These are phyloP conservation scores for Bromus sterilis DNA, from an alignment of 176 grass and related monocot genomes.

Conservation along the genomic window DNA sequence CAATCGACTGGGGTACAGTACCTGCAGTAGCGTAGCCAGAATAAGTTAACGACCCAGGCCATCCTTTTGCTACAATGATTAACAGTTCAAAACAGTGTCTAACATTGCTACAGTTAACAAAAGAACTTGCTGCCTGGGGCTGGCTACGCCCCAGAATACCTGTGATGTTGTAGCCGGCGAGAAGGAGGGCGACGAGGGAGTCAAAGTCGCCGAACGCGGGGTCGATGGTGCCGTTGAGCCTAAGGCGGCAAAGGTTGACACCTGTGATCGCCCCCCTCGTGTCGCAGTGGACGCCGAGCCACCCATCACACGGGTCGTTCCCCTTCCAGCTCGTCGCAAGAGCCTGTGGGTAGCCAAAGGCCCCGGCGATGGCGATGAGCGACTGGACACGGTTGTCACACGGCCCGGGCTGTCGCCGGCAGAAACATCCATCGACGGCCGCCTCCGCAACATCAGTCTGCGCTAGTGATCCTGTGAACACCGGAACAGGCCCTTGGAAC, in stretches of 20 bases:
- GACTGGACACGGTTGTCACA: slow-evolving; percentile 12
- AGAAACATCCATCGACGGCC: slow-evolving; percentile 6
- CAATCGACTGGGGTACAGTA: too few relatives aligned
- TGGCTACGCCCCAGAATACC: too few relatives aligned
- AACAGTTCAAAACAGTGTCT: too few relatives aligned
- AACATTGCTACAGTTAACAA: too few relatives aligned
- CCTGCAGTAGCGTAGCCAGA: too few relatives aligned
- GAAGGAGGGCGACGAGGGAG: slow-evolving; percentile 8
- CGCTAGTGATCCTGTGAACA: slow-evolving; percentile 11
- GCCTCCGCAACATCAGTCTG: slow-evolving; percentile 3
- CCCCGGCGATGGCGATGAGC: slow-evolving; percentile 14
- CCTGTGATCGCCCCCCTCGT: slow-evolving; percentile 17
- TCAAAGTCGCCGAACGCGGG: slow-evolving; percentile 18
- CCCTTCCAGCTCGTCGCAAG: slow-evolving; percentile 28
- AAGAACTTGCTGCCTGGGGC: too few relatives aligned
- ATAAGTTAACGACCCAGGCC: too few relatives aligned
- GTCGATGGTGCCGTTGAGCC: slow-evolving; percentile 22
- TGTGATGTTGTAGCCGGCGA: slow-evolving; percentile 25
- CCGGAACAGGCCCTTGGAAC: slow-evolving; percentile 26
- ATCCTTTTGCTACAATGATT: too few relatives aligned
- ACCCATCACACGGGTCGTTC: slow-evolving; percentile 25
- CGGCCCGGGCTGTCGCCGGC: background rate
- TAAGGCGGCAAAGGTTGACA: slow-evolving; percentile 26
- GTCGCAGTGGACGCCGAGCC: slow-evolving; percentile 25
- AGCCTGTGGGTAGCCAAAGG: background rate